A percentile compares a stretch with the other conserved stretches of the same genome.
These are phyloP conservation scores for Heliocybe sulcata DNA, from an alignment of 1,284 basidiomycete genomes.

Conservation along the genomic window DNA sequence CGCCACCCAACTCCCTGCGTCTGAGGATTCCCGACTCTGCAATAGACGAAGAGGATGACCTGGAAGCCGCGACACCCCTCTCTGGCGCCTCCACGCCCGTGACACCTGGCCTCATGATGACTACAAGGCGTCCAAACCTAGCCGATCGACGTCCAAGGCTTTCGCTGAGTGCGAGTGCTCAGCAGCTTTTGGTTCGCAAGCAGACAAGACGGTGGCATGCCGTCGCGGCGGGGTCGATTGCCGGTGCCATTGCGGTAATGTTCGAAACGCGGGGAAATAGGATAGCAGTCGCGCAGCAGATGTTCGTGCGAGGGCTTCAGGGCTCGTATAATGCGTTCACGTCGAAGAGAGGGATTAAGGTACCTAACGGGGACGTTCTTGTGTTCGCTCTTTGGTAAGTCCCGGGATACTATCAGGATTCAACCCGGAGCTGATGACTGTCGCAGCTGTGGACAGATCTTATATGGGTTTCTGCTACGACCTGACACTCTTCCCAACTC, in stretches of 20 bases:
- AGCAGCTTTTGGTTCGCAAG: conserved; percentile 54
- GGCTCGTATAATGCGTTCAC: conserved; percentile 77
- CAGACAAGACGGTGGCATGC: conserved; percentile 82
- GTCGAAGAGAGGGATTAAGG: conserved; percentile 53
- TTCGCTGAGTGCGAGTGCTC: conserved; percentile 55
- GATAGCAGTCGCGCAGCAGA: conserved; percentile 80
- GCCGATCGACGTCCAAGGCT: conserved; percentile 38
- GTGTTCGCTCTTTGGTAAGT: conserved; percentile 76
- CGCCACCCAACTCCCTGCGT: conserved; percentile 27
- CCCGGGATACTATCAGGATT: not conserved
- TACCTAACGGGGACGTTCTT: conserved; percentile 83
- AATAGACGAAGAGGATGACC: conserved; percentile 25
- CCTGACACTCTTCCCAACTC: conserved; percentile 80
- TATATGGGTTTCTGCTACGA: conserved; percentile 77
- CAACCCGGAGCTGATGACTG: not conserved
- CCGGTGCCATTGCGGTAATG: conserved; percentile 76
- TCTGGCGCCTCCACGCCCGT: not conserved
- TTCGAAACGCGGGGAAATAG: conserved; percentile 74
- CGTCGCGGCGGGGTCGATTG: conserved; percentile 78
- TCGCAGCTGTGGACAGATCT: conserved; percentile 82
- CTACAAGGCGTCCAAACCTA: conserved; percentile 7
- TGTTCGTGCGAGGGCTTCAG: conserved; percentile 85
- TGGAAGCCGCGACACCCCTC: not conserved
- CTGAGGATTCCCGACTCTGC: conserved; percentile 27
- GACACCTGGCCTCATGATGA: not conserved